These are phyloP conservation scores for Cymbopogon flexuosus DNA, from an alignment of 202 grass and related monocot genomes.

Conservation along the genomic window DNA sequence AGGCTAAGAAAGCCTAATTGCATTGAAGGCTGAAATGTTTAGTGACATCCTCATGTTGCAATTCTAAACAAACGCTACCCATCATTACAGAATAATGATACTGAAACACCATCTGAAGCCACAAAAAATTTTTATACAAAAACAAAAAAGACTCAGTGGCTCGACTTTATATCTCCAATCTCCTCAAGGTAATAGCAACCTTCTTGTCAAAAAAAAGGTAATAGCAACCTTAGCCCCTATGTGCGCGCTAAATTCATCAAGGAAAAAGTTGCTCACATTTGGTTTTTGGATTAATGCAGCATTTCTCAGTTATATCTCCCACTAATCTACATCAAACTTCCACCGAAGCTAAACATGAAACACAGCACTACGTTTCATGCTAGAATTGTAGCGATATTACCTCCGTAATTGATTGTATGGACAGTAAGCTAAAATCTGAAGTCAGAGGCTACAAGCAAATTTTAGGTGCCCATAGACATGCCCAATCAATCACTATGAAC, in stretches of 20 bases:
- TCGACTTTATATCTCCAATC: background rate
- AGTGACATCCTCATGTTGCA: background rate
- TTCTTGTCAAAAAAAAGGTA: too few relatives aligned
- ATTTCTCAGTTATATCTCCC: background rate
- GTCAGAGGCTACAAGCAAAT: background rate
- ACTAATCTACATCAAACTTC: background rate
- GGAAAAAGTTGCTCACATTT: background rate
- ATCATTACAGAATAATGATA: background rate
- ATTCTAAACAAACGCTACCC: background rate
- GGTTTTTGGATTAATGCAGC: background rate
- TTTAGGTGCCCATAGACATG: background rate
- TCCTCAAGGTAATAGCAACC: too few relatives aligned
- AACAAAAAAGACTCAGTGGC: background rate
- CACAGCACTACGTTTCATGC: background rate
- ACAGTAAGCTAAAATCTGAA: background rate
- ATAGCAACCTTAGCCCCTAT: too few relatives aligned
- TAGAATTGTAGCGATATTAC: background rate
- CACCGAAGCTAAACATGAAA: background rate
- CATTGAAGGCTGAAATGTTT: background rate
- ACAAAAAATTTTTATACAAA: background rate
- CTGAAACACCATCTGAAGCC: background rate
- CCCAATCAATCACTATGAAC: background rate
- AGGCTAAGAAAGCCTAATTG: background rate
- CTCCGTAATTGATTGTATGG: background rate
- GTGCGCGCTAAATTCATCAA: background rate